Percentiles rank a stretch among this genome's conserved stretches.
phyloP scores from a whole-genome alignment of 495 filamentous ascomycete species.

The Echria macrotheca region DNA sequence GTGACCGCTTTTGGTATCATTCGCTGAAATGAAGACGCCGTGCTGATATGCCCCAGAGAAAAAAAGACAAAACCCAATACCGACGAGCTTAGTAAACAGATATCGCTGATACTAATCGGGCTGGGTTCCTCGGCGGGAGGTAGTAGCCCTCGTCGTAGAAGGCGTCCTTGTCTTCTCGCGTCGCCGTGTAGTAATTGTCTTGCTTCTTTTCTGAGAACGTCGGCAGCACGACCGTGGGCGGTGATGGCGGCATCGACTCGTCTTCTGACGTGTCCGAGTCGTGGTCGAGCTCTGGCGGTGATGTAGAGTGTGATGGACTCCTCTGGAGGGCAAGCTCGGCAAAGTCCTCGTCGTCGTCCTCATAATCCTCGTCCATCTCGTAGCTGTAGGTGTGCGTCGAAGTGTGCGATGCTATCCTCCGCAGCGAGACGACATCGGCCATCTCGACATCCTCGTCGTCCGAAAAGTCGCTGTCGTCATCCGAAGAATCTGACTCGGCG shows the following conservation, averaged over 20 bases:
- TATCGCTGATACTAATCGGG: conserved; percentile 42
- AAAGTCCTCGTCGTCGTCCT: conserved; percentile 62
- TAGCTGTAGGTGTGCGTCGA: conserved; percentile 37
- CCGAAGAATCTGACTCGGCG: conserved; percentile 37
- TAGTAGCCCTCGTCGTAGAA: conserved; percentile 61
- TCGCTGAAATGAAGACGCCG: conserved; percentile 23
- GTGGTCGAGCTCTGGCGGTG: conserved; percentile 68
- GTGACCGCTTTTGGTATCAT: conserved; percentile 13
- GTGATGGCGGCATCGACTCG: conserved; percentile 78
- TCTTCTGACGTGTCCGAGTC: conserved; percentile 63
- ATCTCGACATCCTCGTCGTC: conserved; percentile 50
- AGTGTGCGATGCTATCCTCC: conserved; percentile 40
- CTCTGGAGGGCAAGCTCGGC: conserved; percentile 66
- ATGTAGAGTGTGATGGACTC: conserved; percentile 64
- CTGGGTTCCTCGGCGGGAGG: conserved; percentile 45
- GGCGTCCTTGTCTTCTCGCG: conserved; percentile 37
- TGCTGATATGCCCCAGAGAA: conserved; percentile 12
- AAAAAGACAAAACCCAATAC: conserved; percentile 22
- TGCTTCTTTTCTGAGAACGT: conserved; percentile 64
- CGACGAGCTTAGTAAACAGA: conserved; percentile 38
- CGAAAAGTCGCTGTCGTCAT: conserved; percentile 29
- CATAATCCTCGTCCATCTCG: conserved; percentile 55
- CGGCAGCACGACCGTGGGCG: conserved; percentile 59
- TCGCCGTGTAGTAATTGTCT: conserved; percentile 4
- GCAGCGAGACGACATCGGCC: conserved; percentile 43